Percentiles rank a stretch among this genome's conserved stretches.
Conservation (phyloP, 352 stramenopile genomes). For the Pythium dissimile region DNA sequence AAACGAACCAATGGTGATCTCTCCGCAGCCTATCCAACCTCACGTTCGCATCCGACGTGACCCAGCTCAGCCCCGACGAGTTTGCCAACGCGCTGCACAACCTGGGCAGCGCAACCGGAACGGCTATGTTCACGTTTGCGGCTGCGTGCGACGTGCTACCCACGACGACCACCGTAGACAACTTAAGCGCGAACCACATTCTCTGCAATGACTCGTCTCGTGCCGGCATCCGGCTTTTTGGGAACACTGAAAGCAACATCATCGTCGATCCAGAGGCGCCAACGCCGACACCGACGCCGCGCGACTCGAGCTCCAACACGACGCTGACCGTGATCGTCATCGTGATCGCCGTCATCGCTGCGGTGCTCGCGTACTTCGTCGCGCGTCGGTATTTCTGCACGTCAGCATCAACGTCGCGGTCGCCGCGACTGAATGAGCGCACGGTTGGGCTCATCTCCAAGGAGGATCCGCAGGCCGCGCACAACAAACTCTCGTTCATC, state of each 20-base stretch:
- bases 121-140: background rate
- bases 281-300: background rate
- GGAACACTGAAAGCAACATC: background rate
- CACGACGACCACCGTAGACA: background rate
- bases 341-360: conserved; percentile 33
- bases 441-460: conserved; percentile 23
- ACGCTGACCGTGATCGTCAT: conserved; percentile 52
- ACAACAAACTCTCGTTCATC: conserved; percentile 49
- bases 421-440: conserved; percentile 14
- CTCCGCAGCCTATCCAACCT: background rate
- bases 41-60: background rate
- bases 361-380: conserved; percentile 38
- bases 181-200: background rate
- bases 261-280: background rate
- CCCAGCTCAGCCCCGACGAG: conserved; percentile 1
- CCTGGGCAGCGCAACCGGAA: background rate
- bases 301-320: conserved; percentile 19
- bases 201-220: background rate
- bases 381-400: conserved; percentile 29
- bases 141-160: background rate
- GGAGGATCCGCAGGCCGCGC: conserved; percentile 9
- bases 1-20: background rate
- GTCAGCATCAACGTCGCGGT: conserved; percentile 2
- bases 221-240: background rate
- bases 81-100: conserved; percentile 4